Base-by-base conservation (phyloP, 495 filamentous ascomycete species). In the Barbatosphaeria neglecta region DNA sequence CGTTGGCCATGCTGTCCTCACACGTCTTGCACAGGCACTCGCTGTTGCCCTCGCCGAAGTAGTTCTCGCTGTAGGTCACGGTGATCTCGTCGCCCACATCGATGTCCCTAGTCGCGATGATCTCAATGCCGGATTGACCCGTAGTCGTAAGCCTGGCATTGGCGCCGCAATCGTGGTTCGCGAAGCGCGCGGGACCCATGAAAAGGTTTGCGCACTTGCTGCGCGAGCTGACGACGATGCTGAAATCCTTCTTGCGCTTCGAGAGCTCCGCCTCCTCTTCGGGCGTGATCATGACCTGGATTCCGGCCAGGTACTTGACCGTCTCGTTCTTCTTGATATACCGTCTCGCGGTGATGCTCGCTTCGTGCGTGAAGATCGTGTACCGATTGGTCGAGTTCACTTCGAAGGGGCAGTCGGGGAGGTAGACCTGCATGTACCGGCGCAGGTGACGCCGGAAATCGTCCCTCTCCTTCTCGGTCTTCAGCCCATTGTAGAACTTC, bases 111-210 rank as follows among this genome's bases (percentile, higher is more conserved):
- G 76, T 73, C 6, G 92, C 82, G 39, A 89, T 70, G 33, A 99
- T 83, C 56, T 88, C 81, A 70, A 99, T 95, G 25, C 89, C 87
- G 51, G 88, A 82, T 28, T 80, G 77, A 22, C 87, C 86, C 23
- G 76, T 79, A 16, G 87, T 95, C 50, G 83, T 79, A 47, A 99
- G 70, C 55, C 80, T 74, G 4, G 88, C 88, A 69, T 97, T 99
- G 22, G 93, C 87, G 51, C 85, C 77, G 61, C 92, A 99, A 63
- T 99, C 92, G 62, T 99, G 92, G 55, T 99, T 99, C 17, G 90
- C 86, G 56, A 99, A 96, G 28, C 92, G 81, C 35, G 93, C 92
- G 17, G 92, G 92, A 2, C 92, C 92, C 54, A 99, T 80, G 51
- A 99, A 94, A 17, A 97, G 70, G 13, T 84, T 89, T 7, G 90